Percentiles rank a stretch among this genome's conserved stretches.
Evolutionary conservation across 2,329 filamentous ascomycete genomes (phyloP).

Genomic region (Immersiporthe knoxdaviesiana): DNA sequence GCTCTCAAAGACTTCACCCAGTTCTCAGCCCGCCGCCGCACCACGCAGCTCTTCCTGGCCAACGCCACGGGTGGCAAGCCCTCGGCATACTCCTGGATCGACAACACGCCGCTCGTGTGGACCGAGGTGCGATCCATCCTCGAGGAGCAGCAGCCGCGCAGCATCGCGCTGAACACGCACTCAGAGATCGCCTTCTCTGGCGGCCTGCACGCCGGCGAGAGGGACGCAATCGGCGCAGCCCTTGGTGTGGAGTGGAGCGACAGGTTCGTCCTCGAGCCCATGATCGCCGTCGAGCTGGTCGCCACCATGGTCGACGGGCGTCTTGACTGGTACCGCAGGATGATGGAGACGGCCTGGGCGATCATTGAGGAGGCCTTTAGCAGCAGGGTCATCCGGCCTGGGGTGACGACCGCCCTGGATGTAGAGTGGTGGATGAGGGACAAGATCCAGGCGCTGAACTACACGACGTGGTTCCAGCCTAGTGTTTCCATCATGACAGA

Average conservation of each 20-base stretch:
- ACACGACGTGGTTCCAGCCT: conserved; percentile 57
- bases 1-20: conserved; percentile 49
- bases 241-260: conserved; percentile 45
- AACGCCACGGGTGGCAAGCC: conserved; percentile 37
- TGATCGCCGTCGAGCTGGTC: conserved; percentile 51
- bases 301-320: conserved; percentile 47
- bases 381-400: conserved; percentile 46
- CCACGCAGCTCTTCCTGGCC: conserved; percentile 53
- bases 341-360: conserved; percentile 56
- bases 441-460: conserved; percentile 51
- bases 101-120: conserved; percentile 51
- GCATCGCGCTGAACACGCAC: conserved; percentile 50
- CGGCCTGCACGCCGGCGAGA: conserved; percentile 53
- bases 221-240: conserved; percentile 39
- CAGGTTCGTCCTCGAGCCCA: conserved; percentile 46
- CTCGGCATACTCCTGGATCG: conserved; percentile 47
- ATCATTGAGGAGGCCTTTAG: conserved; percentile 52
- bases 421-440: conserved; percentile 58
- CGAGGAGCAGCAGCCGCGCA: conserved; percentile 40
- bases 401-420: conserved; percentile 48
- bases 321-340: conserved; percentile 46
- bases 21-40: conserved; percentile 54
- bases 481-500: conserved; percentile 47
- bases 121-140: conserved; percentile 43
- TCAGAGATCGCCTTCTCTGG: conserved; percentile 50